Base-by-base conservation (phyloP, 2,329 filamentous ascomycete genomes). In the Pseudovirgaria hyperparasitica region DNA sequence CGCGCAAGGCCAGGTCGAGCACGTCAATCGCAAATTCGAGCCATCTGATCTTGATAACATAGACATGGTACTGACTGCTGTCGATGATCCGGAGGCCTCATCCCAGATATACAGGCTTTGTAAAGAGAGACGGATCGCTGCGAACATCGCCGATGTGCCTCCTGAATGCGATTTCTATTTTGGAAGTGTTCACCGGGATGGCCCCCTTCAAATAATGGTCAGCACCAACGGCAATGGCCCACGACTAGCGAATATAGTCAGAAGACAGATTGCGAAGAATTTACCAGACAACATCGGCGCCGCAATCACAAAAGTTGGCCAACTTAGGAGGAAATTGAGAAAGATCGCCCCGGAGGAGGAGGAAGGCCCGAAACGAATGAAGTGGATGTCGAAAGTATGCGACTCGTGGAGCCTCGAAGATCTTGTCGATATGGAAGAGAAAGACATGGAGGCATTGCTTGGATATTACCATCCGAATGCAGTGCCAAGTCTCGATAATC, bases 91-190 rank as follows among this genome's bases (percentile, higher is more conserved):
- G 0, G 79, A 74, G 25, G 86, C 85, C n/a, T 94, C 85, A 1
- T 78, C 82, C 0, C 67, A 72, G 36, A 84, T 98, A 49, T 98
- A 85, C 81, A 87, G 87, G 51, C 67, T 93, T 14, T 96, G 87
- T 67, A 87, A 92, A 54, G 70, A 84, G 51, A 70, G 65, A 33
- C 74, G 74, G 34, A 81, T 96, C 38, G 74, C 85, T 5, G 86
- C 85, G 31, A 98, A 98, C 55, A 93, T 98, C 39, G 90, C 90
- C 40, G 90, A 98, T 50, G 90, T 98, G 4, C 90, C 90, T 0
- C 71, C 84, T 1, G 90, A 98, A 54, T 98, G 90, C 56, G 90
- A 98, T 49, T 98, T 98, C 51, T 98, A 94, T 65, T 98, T 98
- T 59, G 90, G 90, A 36, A 90, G 81, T 50, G 77, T 94, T 20